Evolutionary conservation across 345 rosid genomes (phyloP).

Genomic region (Hirschfeldia incana): DNA sequence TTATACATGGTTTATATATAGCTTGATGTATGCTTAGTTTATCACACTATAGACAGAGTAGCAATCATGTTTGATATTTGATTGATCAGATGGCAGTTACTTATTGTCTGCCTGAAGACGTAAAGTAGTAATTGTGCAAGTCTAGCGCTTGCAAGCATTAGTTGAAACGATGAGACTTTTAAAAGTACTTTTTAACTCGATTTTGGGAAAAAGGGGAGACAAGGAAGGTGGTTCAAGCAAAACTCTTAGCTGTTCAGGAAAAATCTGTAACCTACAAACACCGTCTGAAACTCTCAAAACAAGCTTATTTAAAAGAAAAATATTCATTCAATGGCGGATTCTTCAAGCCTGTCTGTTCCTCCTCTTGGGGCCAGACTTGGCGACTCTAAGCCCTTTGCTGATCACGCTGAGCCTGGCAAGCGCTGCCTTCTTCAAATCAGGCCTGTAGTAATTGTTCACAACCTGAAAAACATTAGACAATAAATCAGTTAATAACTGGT

Average conservation of each 20-base stretch:
- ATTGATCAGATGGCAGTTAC: neutral
- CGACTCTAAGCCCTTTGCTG: constrained; percentile 62
- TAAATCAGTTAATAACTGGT: neutral
- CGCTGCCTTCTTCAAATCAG: constrained; percentile 71
- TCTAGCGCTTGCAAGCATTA: neutral
- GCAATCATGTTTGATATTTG: too few species aligned
- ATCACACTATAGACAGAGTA: too few species aligned
- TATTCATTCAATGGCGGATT: neutral
- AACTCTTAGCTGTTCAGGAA: constrained; percentile 29
- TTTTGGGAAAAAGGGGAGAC: neutral
- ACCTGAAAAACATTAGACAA: constrained; percentile 41
- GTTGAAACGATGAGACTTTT: too few species aligned
- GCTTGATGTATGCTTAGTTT: neutral
- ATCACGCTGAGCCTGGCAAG: constrained; percentile 69
- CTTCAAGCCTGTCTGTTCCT: constrained; percentile 58
- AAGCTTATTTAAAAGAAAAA: constrained; percentile 8
- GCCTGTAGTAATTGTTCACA: constrained; percentile 66
- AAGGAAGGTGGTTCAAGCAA: constrained; percentile 6
- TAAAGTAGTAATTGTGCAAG: too few species aligned
- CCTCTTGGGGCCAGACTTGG: constrained; percentile 70
- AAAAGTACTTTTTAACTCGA: neutral
- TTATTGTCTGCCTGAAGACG: neutral
- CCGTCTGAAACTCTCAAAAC: constrained; percentile 15
- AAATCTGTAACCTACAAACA: constrained; percentile 27
- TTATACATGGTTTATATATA: too few species aligned